These are phyloP conservation scores for Arxiozyma telluris DNA, from an alignment of 1,139 yeast genomes.

Conservation along the genomic window DNA sequence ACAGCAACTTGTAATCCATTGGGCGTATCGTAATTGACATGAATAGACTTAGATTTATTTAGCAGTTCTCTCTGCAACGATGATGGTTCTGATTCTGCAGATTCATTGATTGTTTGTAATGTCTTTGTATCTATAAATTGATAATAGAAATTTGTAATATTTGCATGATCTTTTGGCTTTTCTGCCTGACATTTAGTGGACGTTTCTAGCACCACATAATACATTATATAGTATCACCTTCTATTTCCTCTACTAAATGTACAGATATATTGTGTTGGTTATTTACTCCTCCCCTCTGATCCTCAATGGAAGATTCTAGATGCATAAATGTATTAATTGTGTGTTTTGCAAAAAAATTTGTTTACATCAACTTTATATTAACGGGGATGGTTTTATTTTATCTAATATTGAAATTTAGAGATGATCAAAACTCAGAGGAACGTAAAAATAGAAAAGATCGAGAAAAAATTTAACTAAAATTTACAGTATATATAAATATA, in stretches of 20 bases:
- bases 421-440: background rate
- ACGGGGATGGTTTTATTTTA: background rate
- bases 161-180: slow-evolving; percentile 26
- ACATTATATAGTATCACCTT: slow-evolving; percentile 13
- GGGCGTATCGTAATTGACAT: slow-evolving; percentile 26
- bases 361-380: no score
- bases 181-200: slow-evolving; percentile 21
- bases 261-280: background rate
- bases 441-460: background rate
- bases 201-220: slow-evolving; percentile 27
- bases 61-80: background rate
- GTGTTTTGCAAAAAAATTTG: background rate
- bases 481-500: no score
- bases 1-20: slow-evolving; percentile 53
- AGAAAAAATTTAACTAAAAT: no score
- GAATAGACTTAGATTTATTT: slow-evolving; percentile 1
- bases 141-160: slow-evolving; percentile 16
- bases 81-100: slow-evolving; percentile 5
- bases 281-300: background rate
- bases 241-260: no score
- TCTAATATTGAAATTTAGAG: background rate
- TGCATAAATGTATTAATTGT: background rate
- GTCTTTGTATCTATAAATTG: slow-evolving; percentile 21
- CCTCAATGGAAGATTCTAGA: background rate
- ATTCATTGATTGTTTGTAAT: slow-evolving; percentile 8